phyloP scores from a whole-genome alignment of 2,329 filamentous ascomycete genomes.

The Cladophialophora exuberans region DNA sequence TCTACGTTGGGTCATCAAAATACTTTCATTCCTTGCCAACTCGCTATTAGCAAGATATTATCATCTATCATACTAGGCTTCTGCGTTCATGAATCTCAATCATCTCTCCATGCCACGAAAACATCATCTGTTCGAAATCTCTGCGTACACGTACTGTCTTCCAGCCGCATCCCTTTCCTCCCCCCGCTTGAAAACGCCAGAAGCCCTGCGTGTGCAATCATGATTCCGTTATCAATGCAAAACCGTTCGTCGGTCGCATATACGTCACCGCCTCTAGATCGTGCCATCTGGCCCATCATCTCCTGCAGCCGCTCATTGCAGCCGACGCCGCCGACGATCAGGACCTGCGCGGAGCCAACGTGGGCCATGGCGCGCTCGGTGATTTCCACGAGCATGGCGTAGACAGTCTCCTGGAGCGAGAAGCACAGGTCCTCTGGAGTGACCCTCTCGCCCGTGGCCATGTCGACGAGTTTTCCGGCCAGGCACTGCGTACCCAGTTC shows the following conservation, averaged over 20 bases:
- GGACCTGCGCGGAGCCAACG: slow-evolving; percentile 84
- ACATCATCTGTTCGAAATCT: slow-evolving; percentile 83
- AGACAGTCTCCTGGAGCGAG: slow-evolving; percentile 92
- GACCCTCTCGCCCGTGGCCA: slow-evolving; percentile 57
- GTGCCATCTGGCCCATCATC: slow-evolving; percentile 98
- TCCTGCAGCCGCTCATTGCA: slow-evolving; percentile 93
- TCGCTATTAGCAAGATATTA: too few relatives aligned
- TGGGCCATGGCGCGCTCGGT: slow-evolving; percentile 98
- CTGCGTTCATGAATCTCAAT: too few relatives aligned
- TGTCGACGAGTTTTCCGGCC: slow-evolving; percentile 44
- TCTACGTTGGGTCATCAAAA: too few relatives aligned
- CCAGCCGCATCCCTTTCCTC: slow-evolving; percentile 61
- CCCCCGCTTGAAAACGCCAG: slow-evolving; percentile 83
- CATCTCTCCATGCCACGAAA: slow-evolving; percentile 72
- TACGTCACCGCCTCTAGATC: slow-evolving; percentile 83
- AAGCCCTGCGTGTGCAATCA: slow-evolving; percentile 96
- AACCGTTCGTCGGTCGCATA: slow-evolving; percentile 96
- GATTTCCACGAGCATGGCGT: slow-evolving; percentile 96
- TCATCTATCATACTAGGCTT: too few relatives aligned
- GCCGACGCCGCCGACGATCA: slow-evolving; percentile 94
- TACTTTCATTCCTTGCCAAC: too few relatives aligned
- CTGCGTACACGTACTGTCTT: slow-evolving; percentile 83
- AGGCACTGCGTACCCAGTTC: slow-evolving; percentile 72
- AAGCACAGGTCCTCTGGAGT: slow-evolving; percentile 90
- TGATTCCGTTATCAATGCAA: slow-evolving; percentile 99